Base-by-base conservation (phyloP, 1,284 basidiomycete species). In the Apiotrichum laibachii region DNA sequence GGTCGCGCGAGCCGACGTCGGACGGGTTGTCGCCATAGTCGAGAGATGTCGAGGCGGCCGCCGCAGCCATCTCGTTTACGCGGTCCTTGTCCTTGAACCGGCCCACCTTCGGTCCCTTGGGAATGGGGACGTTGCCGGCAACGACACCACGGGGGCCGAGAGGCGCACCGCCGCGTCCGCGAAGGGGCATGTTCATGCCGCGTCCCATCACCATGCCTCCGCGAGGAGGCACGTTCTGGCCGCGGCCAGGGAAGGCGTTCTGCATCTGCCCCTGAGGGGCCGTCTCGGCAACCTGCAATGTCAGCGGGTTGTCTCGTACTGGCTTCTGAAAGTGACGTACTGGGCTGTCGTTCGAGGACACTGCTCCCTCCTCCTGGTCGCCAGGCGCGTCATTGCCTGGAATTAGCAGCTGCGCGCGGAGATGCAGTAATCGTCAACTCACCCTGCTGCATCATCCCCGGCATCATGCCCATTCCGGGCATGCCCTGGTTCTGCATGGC, bases 1-100 rank as follows among this genome's bases (percentile, higher is more conserved):
- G 45, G 40, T 62, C 61, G 16, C 65, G 60, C 11, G 63, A 61
- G 35, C 49, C 50, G 12, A 26, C 60, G 13, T n/a, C 50, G 12
- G 60, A 62, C 13, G 45, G 55, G 16, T 47, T 52, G 31, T 56
- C 61, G n/a, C 73, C 73, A 37, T 77, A 77, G 53, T 77, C 73
- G 16, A 77, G 58, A 1, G 53, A 56, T 5, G 61, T 40, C 1
- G 62, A 56, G 8, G 64, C 64, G 0, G 66, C 58, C 0, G 65
- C 67, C 1, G 65, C 56, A 0, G 62, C 58, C 1, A 64, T 62
- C 22, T 62, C 61, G n/a, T 71, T 68, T 15, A 75, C 75, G 7
- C 69, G 66, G 60, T 77, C 75, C 53, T 75, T 75, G 58, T 77
- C 75, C 55, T 62, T 66, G 68, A 77, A 77, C 46, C 75, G 66